Evolutionary conservation across 257 asterid species (phyloP).

Genomic region (Paulownia fortunei): DNA sequence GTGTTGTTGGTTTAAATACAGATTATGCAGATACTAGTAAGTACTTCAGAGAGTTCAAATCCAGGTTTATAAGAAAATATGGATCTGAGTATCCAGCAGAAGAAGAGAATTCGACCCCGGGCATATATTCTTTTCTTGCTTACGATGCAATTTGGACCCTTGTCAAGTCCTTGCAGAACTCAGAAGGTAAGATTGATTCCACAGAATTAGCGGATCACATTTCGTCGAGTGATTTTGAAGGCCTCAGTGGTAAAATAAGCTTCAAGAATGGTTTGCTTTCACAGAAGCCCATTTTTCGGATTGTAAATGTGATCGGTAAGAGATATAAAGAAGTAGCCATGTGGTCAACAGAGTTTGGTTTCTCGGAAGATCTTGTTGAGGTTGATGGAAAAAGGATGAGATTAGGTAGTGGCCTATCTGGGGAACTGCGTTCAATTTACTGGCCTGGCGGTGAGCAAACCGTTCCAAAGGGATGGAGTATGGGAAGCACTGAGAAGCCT

Average conservation of each 20-base stretch:
- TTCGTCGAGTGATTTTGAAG: conserved; percentile 44
- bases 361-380: conserved; percentile 28
- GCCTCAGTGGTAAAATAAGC: conserved; percentile 55
- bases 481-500: conserved; percentile 49
- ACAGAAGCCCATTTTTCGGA: conserved; percentile 42
- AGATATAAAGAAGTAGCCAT: conserved; percentile 52
- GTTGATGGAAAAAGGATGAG: conserved; percentile 8
- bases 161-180: conserved; percentile 37
- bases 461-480: conserved; percentile 50
- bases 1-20: conserved; percentile 59
- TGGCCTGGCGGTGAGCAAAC: conserved; percentile 66
- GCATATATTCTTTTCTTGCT: conserved; percentile 54
- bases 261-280: conserved; percentile 51
- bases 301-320: conserved; percentile 62
- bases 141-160: conserved; percentile 55
- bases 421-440: conserved; percentile 42
- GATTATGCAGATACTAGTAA: conserved; percentile 25
- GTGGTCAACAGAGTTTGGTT: conserved; percentile 60
- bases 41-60: conserved; percentile 38
- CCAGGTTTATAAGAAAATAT: conserved; percentile 47
- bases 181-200: conserved; percentile 22
- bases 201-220: conserved; percentile 17
- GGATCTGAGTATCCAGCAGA: conserved; percentile 43
- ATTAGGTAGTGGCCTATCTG: conserved; percentile 13
- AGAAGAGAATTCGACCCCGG: conserved; percentile 51